Evolutionary conservation across 176 grass and related monocot genomes (phyloP).

Genomic region (Zoysia pacifica): DNA sequence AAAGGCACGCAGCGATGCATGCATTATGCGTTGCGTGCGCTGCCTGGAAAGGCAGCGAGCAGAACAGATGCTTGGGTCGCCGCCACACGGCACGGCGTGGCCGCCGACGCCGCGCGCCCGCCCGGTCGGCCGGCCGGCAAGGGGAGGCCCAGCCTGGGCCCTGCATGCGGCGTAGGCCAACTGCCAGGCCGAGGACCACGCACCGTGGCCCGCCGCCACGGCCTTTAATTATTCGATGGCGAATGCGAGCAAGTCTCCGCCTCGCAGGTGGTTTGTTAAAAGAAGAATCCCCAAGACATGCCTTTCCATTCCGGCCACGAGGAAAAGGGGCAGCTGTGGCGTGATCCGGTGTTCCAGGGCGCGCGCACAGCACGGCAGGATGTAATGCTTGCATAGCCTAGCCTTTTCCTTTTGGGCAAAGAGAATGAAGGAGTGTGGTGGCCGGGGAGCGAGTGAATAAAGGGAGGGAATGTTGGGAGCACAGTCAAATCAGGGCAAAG

Average conservation of each 20-base stretch:
- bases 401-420: constrained; percentile 56
- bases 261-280: not conserved
- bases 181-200: constrained; percentile 16
- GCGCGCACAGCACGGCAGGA: not conserved
- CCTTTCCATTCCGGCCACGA: constrained; percentile 22
- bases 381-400: not conserved
- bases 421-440: constrained; percentile 39
- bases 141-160: constrained; percentile 29
- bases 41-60: constrained; percentile 20
- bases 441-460: not conserved
- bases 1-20: constrained; percentile 20
- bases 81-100: not conserved
- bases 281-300: constrained; percentile 13
- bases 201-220: constrained; percentile 17
- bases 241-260: not conserved
- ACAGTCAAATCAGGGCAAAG: constrained; percentile 19
- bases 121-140: not conserved
- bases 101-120: not conserved
- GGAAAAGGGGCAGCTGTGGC: constrained; percentile 4
- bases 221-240: constrained; percentile 46
- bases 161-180: constrained; percentile 8
- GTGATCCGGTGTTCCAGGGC: constrained; percentile 17
- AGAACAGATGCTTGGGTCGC: constrained; percentile 31
- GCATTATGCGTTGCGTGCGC: constrained; percentile 44
- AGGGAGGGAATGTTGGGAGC: constrained; percentile 37